Base-by-base conservation (phyloP, 805 yeast species). In the Ogataea angusta region DNA sequence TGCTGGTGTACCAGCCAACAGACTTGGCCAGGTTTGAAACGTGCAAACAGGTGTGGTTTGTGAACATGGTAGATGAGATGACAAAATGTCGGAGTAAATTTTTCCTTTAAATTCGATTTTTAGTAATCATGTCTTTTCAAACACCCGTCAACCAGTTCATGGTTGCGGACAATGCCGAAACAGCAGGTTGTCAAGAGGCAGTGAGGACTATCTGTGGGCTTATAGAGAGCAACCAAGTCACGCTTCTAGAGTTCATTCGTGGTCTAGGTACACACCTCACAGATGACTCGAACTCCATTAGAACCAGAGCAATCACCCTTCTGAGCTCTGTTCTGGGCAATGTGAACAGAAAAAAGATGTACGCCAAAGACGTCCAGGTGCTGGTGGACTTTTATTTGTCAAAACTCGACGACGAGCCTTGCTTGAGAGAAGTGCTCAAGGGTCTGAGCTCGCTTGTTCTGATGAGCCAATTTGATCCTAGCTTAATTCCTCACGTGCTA, bases 11-110 rank as follows among this genome's bases (percentile, higher is more conserved):
- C 69, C 86, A 91, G 5, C 75, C 74, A 30, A 86, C 66, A 12
- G 95, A 78, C 14, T 68, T 73, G 56, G 76, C 71, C 24, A 96
- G 91, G 58, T 91, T 88, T 55, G 87, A 81, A 53, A 91, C 78
- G 48, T 96, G 80, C 40, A 91, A 64, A 66, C 89, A 78, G 6
- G 89, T 80, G 59, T 82, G 88, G 68, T 85, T 86, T 49, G 73
- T 68, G 26, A 32, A 38, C 42, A 38, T 38, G 28, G 30, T 5
- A 5, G n/a, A n/a, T n/a, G 10, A 13, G 15, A 33, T 8, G 7
- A n/a, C n/a, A 29, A 26, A 27, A 30, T 25, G 9, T 17, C 19
- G n/a, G 23, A 14, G 18, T 27, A 37, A 37, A 16, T 34, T 31
- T 27, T 17, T 31, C 19, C 16, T 15, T 28, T 10, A 14, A 24